Conservation (phyloP, 78 protist genomes). For the Dictyostelium capitatum region DNA sequence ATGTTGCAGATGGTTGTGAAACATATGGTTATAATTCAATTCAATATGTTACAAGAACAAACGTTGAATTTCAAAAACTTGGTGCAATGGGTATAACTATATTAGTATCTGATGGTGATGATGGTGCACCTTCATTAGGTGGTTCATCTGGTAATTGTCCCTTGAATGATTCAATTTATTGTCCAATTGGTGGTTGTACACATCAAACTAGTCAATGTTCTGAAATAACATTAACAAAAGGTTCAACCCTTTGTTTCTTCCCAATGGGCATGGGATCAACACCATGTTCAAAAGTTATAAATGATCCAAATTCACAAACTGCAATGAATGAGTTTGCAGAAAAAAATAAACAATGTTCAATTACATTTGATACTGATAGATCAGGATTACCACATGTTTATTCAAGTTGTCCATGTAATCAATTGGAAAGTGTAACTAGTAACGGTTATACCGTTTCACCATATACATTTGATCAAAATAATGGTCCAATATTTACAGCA, state of each 20-base stretch:
- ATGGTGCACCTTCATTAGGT: constrained; percentile 80
- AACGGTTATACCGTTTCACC: constrained; percentile 14
- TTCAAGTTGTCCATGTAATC: constrained; percentile 39
- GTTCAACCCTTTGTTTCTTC: constrained; percentile 43
- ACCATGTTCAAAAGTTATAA: constrained; percentile 34
- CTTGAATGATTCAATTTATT: constrained; percentile 34
- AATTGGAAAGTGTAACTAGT: not conserved
- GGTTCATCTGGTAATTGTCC: constrained; percentile 79
- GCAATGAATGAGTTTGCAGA: constrained; percentile 31
- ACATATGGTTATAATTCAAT: constrained; percentile 21
- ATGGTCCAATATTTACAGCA: constrained; percentile 74
- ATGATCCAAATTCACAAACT: not conserved
- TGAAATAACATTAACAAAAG: not conserved
- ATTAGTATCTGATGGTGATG: constrained; percentile 85
- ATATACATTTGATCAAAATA: constrained; percentile 33
- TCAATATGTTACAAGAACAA: constrained; percentile 57
- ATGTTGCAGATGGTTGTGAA: constrained; percentile 32
- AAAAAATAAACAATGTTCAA: constrained; percentile 16
- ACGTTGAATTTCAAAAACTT: constrained; percentile 81
- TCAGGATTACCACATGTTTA: constrained; percentile 36
- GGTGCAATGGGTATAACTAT: constrained; percentile 80
- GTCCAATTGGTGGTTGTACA: constrained; percentile 84
- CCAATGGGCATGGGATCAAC: constrained; percentile 60
- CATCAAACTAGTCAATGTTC: constrained; percentile 32
- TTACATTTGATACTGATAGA: constrained; percentile 34